Conservation (phyloP, 1,284 basidiomycete genomes). For the Peniophora sp. region DNA sequence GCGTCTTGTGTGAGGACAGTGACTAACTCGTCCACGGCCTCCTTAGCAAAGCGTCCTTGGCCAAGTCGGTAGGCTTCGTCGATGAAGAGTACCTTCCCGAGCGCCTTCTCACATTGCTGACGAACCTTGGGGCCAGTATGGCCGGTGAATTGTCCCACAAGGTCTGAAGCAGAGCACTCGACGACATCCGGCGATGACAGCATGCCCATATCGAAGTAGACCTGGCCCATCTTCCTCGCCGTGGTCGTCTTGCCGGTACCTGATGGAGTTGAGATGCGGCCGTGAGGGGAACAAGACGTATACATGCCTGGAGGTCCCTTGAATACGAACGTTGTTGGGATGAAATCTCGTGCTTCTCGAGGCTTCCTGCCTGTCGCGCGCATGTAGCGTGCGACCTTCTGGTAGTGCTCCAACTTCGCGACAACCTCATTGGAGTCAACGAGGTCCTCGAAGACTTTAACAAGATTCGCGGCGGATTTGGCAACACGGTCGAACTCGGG, state of each 20-base stretch:
- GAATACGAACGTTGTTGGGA: constrained; percentile 64
- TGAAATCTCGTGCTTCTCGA: constrained; percentile 34
- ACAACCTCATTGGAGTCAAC: constrained; percentile 52
- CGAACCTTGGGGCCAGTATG: constrained; percentile 61
- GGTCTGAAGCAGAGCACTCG: constrained; percentile 60
- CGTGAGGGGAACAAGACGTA: not conserved
- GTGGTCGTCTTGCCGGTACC: constrained; percentile 38
- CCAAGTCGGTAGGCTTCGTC: constrained; percentile 56
- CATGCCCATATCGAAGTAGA: constrained; percentile 63
- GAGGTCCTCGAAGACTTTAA: constrained; percentile 50
- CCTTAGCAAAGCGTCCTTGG: constrained; percentile 55
- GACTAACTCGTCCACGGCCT: constrained; percentile 65
- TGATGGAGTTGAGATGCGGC: not conserved
- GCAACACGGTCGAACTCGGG: constrained; percentile 41
- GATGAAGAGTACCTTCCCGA: constrained; percentile 57
- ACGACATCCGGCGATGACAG: constrained; percentile 42
- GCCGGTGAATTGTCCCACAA: constrained; percentile 60
- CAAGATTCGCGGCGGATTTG: constrained; percentile 42
- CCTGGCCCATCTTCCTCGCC: constrained; percentile 38
- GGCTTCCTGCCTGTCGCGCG: constrained; percentile 26
- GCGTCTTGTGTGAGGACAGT: constrained; percentile 47
- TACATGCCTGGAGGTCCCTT: constrained; percentile 57
- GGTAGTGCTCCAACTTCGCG: constrained; percentile 38
- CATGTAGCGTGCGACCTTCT: constrained; percentile 37
- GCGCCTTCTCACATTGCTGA: constrained; percentile 47